These are phyloP conservation scores for Trichoderma oligosporum DNA, from an alignment of 2,329 filamentous ascomycete species.

Conservation along the genomic window DNA sequence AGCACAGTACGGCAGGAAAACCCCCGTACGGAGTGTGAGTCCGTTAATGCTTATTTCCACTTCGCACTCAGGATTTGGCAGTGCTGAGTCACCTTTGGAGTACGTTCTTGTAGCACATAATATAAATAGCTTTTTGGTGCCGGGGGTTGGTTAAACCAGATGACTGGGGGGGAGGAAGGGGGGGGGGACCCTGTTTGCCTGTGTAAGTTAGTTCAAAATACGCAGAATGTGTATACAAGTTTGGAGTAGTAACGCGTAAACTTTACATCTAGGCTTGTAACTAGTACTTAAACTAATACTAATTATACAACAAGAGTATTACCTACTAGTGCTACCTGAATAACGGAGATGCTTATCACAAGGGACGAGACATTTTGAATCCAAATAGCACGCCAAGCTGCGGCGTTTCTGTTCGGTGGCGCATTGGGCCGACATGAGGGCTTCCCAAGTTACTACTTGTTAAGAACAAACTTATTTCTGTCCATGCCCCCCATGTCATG, in stretches of 20 bases:
- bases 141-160: too few species aligned
- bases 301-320: too few species aligned
- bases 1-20: too few species aligned
- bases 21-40: too few species aligned
- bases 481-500: too few species aligned
- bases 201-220: too few species aligned
- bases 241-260: background rate
- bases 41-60: conserved; percentile 11
- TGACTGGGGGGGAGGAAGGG: too few species aligned
- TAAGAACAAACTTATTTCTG: too few species aligned
- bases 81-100: background rate
- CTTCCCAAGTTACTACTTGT: background rate
- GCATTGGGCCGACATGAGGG: background rate
- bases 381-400: background rate
- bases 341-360: conserved; percentile 10
- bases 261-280: background rate
- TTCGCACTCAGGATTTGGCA: background rate
- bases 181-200: too few species aligned
- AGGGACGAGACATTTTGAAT: background rate
- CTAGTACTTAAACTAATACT: too few species aligned
- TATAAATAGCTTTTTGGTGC: too few species aligned
- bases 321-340: conserved; percentile 2
- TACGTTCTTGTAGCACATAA: too few species aligned
- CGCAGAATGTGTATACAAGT: background rate
- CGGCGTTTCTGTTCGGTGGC: background rate